Conservation (phyloP, 805 yeast species). For the Debaryomyces castellii region DNA sequence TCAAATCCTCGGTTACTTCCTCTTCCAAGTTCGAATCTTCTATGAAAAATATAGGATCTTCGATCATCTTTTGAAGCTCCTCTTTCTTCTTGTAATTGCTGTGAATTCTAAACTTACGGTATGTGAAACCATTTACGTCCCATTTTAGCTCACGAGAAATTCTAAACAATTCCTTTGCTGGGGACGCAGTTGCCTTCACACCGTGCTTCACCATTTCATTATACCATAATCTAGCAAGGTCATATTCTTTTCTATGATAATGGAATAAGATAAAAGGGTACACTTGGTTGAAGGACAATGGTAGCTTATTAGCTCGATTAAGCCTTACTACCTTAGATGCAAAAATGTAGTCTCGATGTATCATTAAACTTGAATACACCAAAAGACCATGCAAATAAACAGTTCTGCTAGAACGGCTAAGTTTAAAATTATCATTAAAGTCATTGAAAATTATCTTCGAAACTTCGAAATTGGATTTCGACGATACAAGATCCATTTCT, state of each 20-base stretch:
- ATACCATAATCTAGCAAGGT: slow-evolving; percentile 38
- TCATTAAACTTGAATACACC: slow-evolving; percentile 26
- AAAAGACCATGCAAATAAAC: slow-evolving; percentile 29
- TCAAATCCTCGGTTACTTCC: slow-evolving; percentile 21
- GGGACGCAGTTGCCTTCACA: slow-evolving; percentile 25
- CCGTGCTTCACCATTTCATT: slow-evolving; percentile 30
- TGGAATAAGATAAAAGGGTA: slow-evolving; percentile 40
- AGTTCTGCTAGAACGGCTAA: slow-evolving; percentile 14
- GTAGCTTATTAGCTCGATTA: slow-evolving; percentile 24
- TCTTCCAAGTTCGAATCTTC: slow-evolving; percentile 10
- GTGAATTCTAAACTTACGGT: slow-evolving; percentile 21
- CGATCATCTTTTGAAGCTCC: slow-evolving; percentile 15
- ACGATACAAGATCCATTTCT: slow-evolving; percentile 14
- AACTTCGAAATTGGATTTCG: slow-evolving; percentile 14
- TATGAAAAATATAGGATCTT: slow-evolving; percentile 16
- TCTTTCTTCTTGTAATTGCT: slow-evolving; percentile 21
- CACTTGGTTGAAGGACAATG: slow-evolving; percentile 39
- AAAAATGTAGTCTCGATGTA: slow-evolving; percentile 33
- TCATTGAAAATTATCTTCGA: slow-evolving; percentile 27
- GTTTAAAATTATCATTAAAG: slow-evolving; percentile 16
- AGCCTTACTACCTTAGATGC: slow-evolving; percentile 29
- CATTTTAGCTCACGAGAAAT: slow-evolving; percentile 37
- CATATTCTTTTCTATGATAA: slow-evolving; percentile 26
- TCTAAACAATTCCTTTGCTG: slow-evolving; percentile 25
- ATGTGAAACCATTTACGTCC: slow-evolving; percentile 34